Evolutionary conservation across 345 rosid species (phyloP), one percentile per base, ranked within the genome.

Genomic region (Brassica rapa): DNA sequence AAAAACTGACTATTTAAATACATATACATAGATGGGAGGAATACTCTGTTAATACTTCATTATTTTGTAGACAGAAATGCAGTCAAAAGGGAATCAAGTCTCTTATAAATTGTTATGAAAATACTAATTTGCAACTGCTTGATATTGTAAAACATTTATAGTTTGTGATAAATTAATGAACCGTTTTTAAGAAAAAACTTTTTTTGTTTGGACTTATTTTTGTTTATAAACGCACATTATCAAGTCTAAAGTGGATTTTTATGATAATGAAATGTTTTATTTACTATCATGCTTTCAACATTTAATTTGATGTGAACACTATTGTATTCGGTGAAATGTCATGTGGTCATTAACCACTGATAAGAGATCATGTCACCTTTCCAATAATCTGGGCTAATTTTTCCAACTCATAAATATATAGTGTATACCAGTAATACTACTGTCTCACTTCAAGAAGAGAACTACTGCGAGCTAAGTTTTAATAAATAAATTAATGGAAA

Each of bases 281-380:
- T 73, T 56, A 77, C 66, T 7, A 65, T 62, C 75, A 74, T 2
- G 37, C 43, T 53, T 37, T 68, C 67, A 73, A 61, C 74, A 67
- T 73, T 62, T 79, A 49, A 27, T 29, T 21, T 73, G 66, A 68
- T 27, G 53, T 73, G 73, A 66, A 43, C 63, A 79, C 41, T 66
- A 66, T 73, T 72, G 51, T 79, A 79, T 73, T 46, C 62, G 59
- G 74, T 73, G 74, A 73, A 49, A 67, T 62, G 11, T 11, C 66
- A 73, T 62, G 70, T 73, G 78, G 68, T 62, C 68, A 67, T 61
- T 61, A 62, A 73, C 74, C 33, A 73, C 81, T 15, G 67, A 65
- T 39, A 16, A 65, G n/a, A 77, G 19, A 71, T 37, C 16, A 46
- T 77, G 33, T 37, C 66, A 55, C 71, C 66, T 55, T 71, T 55